phyloP scores from a whole-genome alignment of 495 filamentous ascomycete genomes.

The Xylaria nigripes region DNA sequence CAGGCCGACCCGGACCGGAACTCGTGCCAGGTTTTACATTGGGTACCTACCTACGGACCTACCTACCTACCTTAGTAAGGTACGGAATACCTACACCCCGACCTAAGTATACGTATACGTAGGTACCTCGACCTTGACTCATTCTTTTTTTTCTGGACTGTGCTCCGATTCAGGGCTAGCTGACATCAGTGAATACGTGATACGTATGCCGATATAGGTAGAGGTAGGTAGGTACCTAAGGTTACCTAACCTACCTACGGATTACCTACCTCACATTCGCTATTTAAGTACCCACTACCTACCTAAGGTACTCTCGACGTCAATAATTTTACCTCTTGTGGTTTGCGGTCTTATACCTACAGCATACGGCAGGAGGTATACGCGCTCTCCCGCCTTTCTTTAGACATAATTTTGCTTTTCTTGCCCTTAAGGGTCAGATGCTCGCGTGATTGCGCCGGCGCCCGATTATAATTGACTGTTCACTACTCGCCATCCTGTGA shows the following conservation, averaged over 20 bases:
- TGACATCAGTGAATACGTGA: slow-evolving; percentile 3
- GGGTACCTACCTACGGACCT: too few species aligned
- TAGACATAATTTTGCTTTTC: not conserved
- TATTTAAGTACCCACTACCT: too few species aligned
- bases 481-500: not conserved
- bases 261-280: too few species aligned
- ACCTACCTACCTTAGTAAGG: too few species aligned
- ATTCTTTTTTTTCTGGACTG: not conserved
- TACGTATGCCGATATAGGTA: too few species aligned
- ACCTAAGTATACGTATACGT: too few species aligned
- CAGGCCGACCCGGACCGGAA: too few species aligned
- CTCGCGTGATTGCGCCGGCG: not conserved
- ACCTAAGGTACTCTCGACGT: not conserved
- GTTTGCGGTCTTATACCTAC: not conserved
- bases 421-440: not conserved
- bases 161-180: slow-evolving; percentile 24
- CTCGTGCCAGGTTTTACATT: too few species aligned
- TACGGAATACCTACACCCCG: too few species aligned
- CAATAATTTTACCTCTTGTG: not conserved
- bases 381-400: not conserved
- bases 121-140: too few species aligned
- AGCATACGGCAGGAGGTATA: not conserved
- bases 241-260: not conserved
- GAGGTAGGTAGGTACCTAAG: too few species aligned
- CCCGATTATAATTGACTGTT: not conserved